Conservation (phyloP, 495 filamentous ascomycete genomes). For the Hypoxylon intermedium region DNA sequence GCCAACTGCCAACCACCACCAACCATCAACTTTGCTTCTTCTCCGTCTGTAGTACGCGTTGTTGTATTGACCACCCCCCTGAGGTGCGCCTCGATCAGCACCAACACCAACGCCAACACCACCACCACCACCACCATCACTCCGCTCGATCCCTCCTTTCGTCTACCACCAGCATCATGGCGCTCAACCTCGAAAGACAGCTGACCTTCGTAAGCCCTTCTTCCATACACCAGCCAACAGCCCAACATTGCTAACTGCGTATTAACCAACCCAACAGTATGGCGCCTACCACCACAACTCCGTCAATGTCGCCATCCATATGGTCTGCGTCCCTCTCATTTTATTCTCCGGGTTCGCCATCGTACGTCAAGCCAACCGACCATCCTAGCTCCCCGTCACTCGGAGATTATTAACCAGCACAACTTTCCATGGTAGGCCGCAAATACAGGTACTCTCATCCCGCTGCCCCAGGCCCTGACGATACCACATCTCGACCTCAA, state of each 20-base stretch:
- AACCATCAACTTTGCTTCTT: too few relatives aligned
- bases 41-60: too few relatives aligned
- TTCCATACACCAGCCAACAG: not conserved
- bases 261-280: too few relatives aligned
- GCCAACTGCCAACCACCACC: too few relatives aligned
- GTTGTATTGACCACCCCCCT: too few relatives aligned
- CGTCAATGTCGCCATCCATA: conserved; percentile 90
- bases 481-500: conserved; percentile 82
- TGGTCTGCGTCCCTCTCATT: conserved; percentile 85
- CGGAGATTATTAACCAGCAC: conserved; percentile 15
- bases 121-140: not conserved
- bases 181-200: conserved; percentile 59
- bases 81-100: too few relatives aligned
- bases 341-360: conserved; percentile 80
- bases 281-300: conserved; percentile 91
- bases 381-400: not conserved
- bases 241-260: conserved; percentile 5
- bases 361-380: conserved; percentile 56
- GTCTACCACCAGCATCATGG: conserved; percentile 41
- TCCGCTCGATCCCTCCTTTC: conserved; percentile 1
- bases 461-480: conserved; percentile 71
- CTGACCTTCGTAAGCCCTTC: conserved; percentile 52
- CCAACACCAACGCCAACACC: too few relatives aligned
- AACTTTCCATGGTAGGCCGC: conserved; percentile 62
- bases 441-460: conserved; percentile 75